Evolutionary conservation across 2,329 filamentous ascomycete genomes (phyloP).

Genomic region (Leptographium galeiforme): DNA sequence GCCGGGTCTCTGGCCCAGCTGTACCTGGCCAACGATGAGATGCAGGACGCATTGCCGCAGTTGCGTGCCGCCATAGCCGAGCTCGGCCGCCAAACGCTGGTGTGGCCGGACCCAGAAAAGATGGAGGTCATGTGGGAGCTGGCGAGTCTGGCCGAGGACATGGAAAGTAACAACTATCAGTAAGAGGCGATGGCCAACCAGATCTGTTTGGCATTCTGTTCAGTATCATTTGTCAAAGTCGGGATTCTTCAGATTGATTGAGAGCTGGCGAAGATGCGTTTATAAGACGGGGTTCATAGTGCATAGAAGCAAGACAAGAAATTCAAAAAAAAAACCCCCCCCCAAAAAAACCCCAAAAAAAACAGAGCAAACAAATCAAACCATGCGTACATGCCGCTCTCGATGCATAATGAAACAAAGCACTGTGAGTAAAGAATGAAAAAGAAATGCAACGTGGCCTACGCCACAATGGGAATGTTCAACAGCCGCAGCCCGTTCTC

Average conservation of each 20-base stretch:
- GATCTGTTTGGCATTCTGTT: too few species aligned
- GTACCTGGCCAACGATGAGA: background rate
- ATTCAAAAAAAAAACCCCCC: background rate
- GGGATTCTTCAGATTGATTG: background rate
- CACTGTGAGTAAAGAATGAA: background rate
- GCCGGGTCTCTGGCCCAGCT: constrained; percentile 1
- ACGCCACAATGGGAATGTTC: constrained; percentile 25
- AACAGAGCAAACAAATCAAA: background rate
- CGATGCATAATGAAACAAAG: too few species aligned
- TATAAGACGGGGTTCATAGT: too few species aligned
- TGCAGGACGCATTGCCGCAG: background rate
- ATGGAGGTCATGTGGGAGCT: background rate
- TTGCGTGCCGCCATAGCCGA: constrained; percentile 5
- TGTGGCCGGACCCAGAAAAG: background rate
- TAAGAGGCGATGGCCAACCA: too few species aligned
- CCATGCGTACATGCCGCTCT: background rate
- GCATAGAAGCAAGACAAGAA: background rate
- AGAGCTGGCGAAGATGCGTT: too few species aligned
- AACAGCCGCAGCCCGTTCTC: constrained; percentile 51
- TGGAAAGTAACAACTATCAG: background rate
- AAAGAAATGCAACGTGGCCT: background rate
- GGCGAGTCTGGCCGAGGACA: too few species aligned
- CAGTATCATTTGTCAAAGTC: background rate
- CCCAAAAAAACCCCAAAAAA: background rate
- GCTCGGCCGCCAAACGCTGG: background rate